Evolutionary conservation across 768 basidiomycete species (phyloP), one percentile per base, ranked within the genome.

Genomic region (Mycena floridula): DNA sequence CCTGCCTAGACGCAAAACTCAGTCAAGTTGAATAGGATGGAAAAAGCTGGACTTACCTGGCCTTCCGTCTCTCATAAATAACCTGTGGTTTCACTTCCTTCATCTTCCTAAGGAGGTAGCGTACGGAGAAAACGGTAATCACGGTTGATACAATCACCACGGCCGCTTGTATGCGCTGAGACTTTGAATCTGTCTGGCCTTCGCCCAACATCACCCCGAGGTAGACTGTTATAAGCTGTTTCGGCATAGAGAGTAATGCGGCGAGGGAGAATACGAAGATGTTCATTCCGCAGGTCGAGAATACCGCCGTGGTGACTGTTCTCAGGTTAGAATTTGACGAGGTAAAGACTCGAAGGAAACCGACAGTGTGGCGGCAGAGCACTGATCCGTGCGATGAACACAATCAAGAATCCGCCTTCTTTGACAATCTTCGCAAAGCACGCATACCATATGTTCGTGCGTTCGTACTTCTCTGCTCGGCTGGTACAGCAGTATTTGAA

Each of bases 371-470:
- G 7, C 5, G 52, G 52, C 18, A 48, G 30, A 9, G 73, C 76
- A 45, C 72, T 76, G 25, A 71, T 65, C 15, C 77, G 73, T 5
- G 67, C 72, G 43, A 79, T 66, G 44, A 81, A 56, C 2, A 74
- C 73, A 23, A 81, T 66, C 55, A 66, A 69, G 66, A 84, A 81
- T 3, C 82, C 82, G 13, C 83, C 84, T 9, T 85, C 77, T 20
- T 76, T 71, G n/a, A 85, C 68, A 16, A 81, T 48, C 62, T 64
- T 52, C 52, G 64, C 59, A 6, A 68, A 40, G 44, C 62, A 55
- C 3, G 63, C 68, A 46, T 71, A 71, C 15, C 55, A 48, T 11
- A 69, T 47, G 18, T 48, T 61, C 13, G 50, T 57, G 37, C 59
- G 52, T 42, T 76, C 73, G 40, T 68, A 47, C 42, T 79, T 80